Evolutionary conservation across 73 alveolate species (phyloP).

Genomic region (Paramecium sonneborni): DNA sequence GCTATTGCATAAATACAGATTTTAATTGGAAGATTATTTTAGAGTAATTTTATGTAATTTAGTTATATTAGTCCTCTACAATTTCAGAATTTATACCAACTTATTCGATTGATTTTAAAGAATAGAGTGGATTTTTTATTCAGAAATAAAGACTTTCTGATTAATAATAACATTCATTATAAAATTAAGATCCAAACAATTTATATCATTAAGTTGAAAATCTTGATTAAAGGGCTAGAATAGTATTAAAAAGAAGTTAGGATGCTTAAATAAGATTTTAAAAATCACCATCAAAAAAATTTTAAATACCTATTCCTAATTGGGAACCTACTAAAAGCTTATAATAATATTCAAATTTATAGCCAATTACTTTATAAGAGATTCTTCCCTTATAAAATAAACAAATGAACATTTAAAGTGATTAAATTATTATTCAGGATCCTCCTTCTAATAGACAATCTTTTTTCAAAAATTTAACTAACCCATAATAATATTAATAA

Average conservation of each 20-base stretch:
- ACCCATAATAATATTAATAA: neutral
- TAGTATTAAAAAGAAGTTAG: slow-evolving; percentile 1
- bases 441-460: slow-evolving; percentile 31
- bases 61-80: neutral
- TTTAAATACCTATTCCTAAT: neutral
- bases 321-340: slow-evolving; percentile 21
- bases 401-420: neutral
- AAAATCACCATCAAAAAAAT: neutral
- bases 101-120: neutral
- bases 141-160: neutral
- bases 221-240: neutral
- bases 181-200: neutral
- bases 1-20: neutral
- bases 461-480: neutral
- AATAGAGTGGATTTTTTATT: neutral
- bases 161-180: neutral
- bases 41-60: neutral
- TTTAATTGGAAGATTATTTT: slow-evolving; percentile 18
- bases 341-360: neutral
- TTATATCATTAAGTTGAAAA: neutral
- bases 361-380: neutral
- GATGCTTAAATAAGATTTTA: neutral
- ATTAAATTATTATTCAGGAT: neutral
- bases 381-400: slow-evolving; percentile 5
- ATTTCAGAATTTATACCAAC: neutral